Base-by-base conservation (phyloP, 345 rosid genomes). In the Pelargonium nanum region DNA sequence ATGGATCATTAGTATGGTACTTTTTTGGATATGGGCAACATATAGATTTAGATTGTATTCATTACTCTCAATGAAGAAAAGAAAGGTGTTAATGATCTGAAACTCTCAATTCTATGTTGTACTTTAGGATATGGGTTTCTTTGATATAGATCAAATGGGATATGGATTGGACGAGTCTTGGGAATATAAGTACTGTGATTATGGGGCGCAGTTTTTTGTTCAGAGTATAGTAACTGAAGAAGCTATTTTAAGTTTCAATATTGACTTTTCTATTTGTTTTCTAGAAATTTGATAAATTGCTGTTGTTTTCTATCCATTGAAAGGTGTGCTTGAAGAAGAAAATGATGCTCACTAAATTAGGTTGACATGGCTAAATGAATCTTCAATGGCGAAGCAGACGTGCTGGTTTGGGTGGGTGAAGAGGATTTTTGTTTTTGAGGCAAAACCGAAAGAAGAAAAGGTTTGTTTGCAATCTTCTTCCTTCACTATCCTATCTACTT, bases 401-500 rank as follows among this genome's bases (percentile, higher is more conserved):
- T 69, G 75, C 34, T 88, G 85, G 94, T 72, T 85, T 48, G 78
- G 80, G 71, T 84, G 91, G 91, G 58, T 87, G 57, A 82, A 72
- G 68, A 74, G 79, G 64, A 62, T 85, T 28, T 84, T 84, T 44
- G 58, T 70, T 44, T 80, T 82, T 53, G 72, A 81, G 71, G 73
- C 82, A 3, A 81, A 77, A 55, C 26, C 81, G 59, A 81, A 63
- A 63, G 20, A 74, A 54, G 88, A 79, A 19, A 79, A 87, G 92
- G 97, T 87, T 66, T 24, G 30, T 24, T 25, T 24, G n/a, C 1
- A 26, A 21, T 15, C 13, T 17, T 5, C 19, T 24, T 56, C 5
- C 20, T 45, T n/a, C 4, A 9, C 32, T 48, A 24, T 61, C 53
- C 34, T 24, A 48, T 20, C 32, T 17, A 22, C 15, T 25, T 51